Evolutionary conservation across 2,329 filamentous ascomycete genomes (phyloP).

Genomic region (Keithomyces neogunnii): DNA sequence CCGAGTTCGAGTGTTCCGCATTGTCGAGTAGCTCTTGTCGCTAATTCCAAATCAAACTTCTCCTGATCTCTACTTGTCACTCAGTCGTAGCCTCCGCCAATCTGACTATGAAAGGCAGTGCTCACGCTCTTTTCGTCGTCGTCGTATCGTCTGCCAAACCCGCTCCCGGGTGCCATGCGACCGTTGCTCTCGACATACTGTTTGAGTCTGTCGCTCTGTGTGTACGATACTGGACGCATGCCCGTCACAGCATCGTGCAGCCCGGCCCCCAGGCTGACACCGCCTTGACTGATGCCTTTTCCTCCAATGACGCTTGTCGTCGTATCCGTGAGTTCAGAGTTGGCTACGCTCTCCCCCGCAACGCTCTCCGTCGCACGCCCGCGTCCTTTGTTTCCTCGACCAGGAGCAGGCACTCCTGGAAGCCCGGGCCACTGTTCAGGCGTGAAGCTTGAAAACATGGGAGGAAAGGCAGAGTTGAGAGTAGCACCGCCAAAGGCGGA

Average conservation of each 20-base stretch:
- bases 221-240: conserved; percentile 52
- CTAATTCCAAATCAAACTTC: conserved; percentile 1
- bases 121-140: conserved; percentile 95
- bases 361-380: conserved; percentile 66
- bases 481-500: conserved; percentile 80
- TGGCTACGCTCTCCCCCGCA: conserved; percentile 86
- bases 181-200: conserved; percentile 86
- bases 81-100: conserved; percentile 58
- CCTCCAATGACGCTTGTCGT: conserved; percentile 70
- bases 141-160: conserved; percentile 65
- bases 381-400: conserved; percentile 60
- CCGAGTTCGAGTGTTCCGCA: background rate
- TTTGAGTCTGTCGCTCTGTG: conserved; percentile 68
- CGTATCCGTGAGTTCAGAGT: conserved; percentile 81
- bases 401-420: conserved; percentile 48
- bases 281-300: conserved; percentile 71
- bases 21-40: background rate
- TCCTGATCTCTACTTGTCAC: conserved; percentile 8
- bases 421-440: conserved; percentile 83
- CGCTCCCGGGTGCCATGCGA: conserved; percentile 57
- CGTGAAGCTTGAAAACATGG: conserved; percentile 91
- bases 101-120: conserved; percentile 92
- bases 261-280: conserved; percentile 77
- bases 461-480: conserved; percentile 68
- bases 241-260: conserved; percentile 66